Base-by-base conservation (phyloP, 2,329 filamentous ascomycete species). In the Fusarium pilosicola region DNA sequence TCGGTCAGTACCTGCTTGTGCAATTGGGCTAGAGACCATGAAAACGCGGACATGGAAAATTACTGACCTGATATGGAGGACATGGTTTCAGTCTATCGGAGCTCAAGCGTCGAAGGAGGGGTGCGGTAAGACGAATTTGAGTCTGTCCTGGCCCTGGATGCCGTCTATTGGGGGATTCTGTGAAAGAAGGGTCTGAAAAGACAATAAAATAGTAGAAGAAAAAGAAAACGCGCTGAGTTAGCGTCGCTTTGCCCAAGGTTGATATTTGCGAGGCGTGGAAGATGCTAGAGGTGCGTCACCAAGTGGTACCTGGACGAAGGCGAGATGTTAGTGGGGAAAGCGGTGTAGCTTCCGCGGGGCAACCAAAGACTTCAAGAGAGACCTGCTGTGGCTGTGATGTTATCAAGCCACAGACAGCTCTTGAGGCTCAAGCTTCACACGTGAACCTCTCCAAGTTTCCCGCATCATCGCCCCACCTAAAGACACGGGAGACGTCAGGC, bases 51-150 rank as follows among this genome's bases (percentile, higher is more conserved):
- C 15, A 30, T 70, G 68, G 72, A 67, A 74, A 72, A 18, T 68
- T 65, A 79, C 84, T 80, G 80, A 90, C 88, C 85, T 79, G 86
- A 84, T 81, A 90, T 86, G 68, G 87, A 84, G 68, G 87, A 85
- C 89, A 90, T 90, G 70, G 76, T 84, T 77, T 59, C 71, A 73
- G 57, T 36, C 60, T 56, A 65, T 62, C 55, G 54, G 65, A 57
- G 79, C 60, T 74, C 55, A 22, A 46, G 44, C 54, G 28, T 56
- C 56, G 52, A 48, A 52, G 48, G 45, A 56, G 52, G 54, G 49
- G 60, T 59, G 51, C 12, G 24, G 45, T 48, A 30, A 39, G 60
- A 49, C 45, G 18, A 41, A 45, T 42, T 36, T n/a, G 24, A n/a
- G 20, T 36, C 58, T 26, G 30, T 39, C 44, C 39, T 45, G 26